Evolutionary conservation across 2,329 filamentous ascomycete species (phyloP), one percentile per base, ranked within the genome.

Genomic region (Scedosporium aurantiacum): DNA sequence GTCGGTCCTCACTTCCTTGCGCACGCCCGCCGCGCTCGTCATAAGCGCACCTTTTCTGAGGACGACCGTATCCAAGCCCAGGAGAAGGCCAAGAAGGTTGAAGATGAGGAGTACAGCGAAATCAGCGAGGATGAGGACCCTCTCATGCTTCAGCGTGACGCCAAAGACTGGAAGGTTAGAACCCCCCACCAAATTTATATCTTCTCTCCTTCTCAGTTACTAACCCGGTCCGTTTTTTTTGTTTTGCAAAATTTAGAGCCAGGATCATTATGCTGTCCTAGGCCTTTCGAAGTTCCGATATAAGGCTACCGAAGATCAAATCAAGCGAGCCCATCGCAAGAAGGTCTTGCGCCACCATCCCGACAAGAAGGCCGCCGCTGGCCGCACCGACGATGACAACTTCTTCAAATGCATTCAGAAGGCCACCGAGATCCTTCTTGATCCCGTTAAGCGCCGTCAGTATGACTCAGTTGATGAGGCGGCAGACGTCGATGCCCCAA

Each of bases 381-480:
- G 94, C 64, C 83, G 85, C 69, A 83, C 85, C 68, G 92, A 97
- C 70, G 93, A 97, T 76, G 94, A 99, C 76, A 90, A 89, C 75
- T 99, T 99, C 82, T 99, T 99, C 88, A 99, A 99, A 84, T 99
- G 95, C 77, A 99, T 99, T 75, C 95, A 99, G 75, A 97, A 97
- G 77, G 94, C 94, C 62, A 93, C 89, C 69, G 94, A 99, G 71
- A 83, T 97, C 60, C 88, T 99, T 18, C 84, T 91, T 61, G 94
- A 99, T 79, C 94, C 94, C 59, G 82, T 87, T 74, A 95, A 91
- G 79, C 90, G 94, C 64, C 87, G 92, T 63, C 94, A 99, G 78
- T 99, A 89, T 78, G 94, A 99, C 76, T 96, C 91, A 2, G 92
- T 97, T 64, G 94, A 99, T 71, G 92, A 97, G 76, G 86, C 85